Percentiles rank a stretch among this genome's conserved stretches.
phyloP scores from a whole-genome alignment of 1,284 basidiomycete genomes.

The Grifola frondosa region DNA sequence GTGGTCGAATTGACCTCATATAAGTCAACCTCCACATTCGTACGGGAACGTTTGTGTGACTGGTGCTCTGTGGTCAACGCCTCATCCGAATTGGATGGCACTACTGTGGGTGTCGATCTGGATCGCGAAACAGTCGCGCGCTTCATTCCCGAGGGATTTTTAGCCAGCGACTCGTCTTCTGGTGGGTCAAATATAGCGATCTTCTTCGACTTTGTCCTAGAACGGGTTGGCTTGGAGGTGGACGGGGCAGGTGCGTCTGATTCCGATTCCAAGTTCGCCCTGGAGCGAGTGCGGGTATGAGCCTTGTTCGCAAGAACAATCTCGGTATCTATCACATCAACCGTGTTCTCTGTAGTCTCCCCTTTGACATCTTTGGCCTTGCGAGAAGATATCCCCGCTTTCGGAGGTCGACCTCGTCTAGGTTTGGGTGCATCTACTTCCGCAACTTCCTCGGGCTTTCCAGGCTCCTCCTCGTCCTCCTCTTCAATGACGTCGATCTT shows the following conservation, averaged over 20 bases:
- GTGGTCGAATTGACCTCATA: not conserved
- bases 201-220: conserved; percentile 20
- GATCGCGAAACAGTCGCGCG: conserved; percentile 9
- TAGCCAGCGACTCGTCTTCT: no score
- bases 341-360: conserved; percentile 5
- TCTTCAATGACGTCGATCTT: conserved; percentile 34
- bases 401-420: conserved; percentile 25
- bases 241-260: conserved; percentile 13
- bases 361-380: conserved; percentile 9
- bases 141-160: no score
- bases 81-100: conserved; percentile 3
- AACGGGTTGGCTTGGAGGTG: conserved; percentile 14
- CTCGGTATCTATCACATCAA: conserved; percentile 2
- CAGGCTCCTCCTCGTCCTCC: conserved; percentile 24
- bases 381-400: conserved; percentile 9
- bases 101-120: conserved; percentile 7
- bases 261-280: conserved; percentile 20
- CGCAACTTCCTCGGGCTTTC: conserved; percentile 4
- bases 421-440: conserved; percentile 8
- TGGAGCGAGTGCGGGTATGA: conserved; percentile 23
- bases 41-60: no score
- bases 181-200: conserved; percentile 3
- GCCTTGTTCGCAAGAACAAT: conserved; percentile 15
- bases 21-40: not conserved
- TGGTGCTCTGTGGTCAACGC: not conserved